Base-by-base conservation (phyloP, 495 filamentous ascomycete genomes). In the Xylaria nigripes region DNA sequence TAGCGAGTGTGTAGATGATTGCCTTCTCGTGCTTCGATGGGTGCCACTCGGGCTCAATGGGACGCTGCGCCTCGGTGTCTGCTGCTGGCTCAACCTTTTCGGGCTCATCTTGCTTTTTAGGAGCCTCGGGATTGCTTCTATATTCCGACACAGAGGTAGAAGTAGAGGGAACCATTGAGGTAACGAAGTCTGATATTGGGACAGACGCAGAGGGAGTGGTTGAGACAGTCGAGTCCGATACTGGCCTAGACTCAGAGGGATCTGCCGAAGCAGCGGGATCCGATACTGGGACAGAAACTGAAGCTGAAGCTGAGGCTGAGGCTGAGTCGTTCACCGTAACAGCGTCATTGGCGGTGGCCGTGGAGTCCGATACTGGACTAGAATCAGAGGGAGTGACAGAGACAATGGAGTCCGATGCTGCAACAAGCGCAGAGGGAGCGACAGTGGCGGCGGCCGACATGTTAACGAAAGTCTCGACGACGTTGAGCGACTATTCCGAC, bases 1-100 rank as follows among this genome's bases (percentile, higher is more conserved):
- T 18, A n/a, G 68, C 63, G n/a, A 79, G 55, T 7, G 68, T 71
- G 36, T 66, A 47, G 54, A 79, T 72, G 16, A 78, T 65, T 10
- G 68, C 64, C 6, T 61, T 68, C 53, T 72, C 71, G 23, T 68
- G 60, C 25, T 45, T 66, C 9, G 61, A 60, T 0, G 71, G 69
- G 41, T 65, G 60, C 72, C 72, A 73, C 4, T 66, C 57, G 13
- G n/a, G 54, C 47, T 66, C 68, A 10, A 47, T 6, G 3, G 48
- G 38, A 3, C 12, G 6, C 42, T 55, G 47, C 16, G 48, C 50
- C 23, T 61, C 59, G 19, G 49, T 51, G 9, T 16, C 59, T 16
- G 27, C 5, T 1, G n/a, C 8, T 15, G 34, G n/a, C 21, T 15
- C n/a, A n/a, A 23, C 18, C 16, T 22, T 25, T 9, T 40, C 32